These are phyloP conservation scores for Eucalyptus erythrocorys DNA, from an alignment of 345 rosid species.

Conservation along the genomic window DNA sequence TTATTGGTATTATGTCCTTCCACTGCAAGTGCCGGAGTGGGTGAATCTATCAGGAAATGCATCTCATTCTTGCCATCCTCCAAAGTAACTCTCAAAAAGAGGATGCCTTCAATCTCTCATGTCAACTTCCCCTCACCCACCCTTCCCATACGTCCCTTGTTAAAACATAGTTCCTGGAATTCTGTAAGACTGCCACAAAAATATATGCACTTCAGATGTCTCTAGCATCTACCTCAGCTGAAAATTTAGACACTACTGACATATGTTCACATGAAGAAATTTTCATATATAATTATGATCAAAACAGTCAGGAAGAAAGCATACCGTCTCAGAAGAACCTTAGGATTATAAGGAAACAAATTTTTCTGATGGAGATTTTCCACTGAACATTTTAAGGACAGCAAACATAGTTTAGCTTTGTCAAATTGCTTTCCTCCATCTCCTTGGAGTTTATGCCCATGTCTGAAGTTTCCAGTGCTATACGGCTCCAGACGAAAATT, in stretches of 20 bases:
- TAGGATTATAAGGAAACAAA: constrained; percentile 72
- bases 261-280: not conserved
- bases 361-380: constrained; percentile 58
- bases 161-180: not conserved
- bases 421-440: constrained; percentile 14
- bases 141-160: not conserved
- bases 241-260: not conserved
- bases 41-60: not conserved
- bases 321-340: constrained; percentile 70
- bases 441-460: not conserved
- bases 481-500: not conserved
- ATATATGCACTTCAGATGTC: not conserved
- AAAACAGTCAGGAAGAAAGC: not conserved
- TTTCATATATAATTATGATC: not conserved
- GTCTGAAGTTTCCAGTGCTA: not conserved
- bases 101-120: not conserved
- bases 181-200: not conserved
- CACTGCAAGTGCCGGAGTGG: not conserved
- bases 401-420: constrained; percentile 58
- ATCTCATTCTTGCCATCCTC: not conserved
- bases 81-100: not conserved
- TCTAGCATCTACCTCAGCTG: not conserved
- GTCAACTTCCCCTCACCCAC: not conserved
- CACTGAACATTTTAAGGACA: constrained; percentile 54
- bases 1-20: not conserved